Percentiles rank a stretch among this genome's conserved stretches.
phyloP scores from a whole-genome alignment of 352 stramenopile species.

The Pythium periplocum region DNA sequence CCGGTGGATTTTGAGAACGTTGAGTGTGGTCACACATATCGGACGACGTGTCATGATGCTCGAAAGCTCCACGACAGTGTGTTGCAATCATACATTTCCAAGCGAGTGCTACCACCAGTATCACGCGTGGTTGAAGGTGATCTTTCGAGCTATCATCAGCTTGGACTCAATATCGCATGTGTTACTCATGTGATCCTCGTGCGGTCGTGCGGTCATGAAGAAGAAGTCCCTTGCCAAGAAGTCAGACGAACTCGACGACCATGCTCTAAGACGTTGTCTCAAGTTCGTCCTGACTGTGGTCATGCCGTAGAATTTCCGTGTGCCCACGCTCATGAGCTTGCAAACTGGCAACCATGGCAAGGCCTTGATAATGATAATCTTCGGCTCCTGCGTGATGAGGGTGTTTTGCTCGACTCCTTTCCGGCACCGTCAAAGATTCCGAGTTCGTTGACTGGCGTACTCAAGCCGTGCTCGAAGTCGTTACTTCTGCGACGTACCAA shows the following conservation, averaged over 20 bases:
- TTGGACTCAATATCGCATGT: constrained; percentile 43
- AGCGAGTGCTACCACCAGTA: constrained; percentile 4
- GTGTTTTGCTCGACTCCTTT: constrained; percentile 35
- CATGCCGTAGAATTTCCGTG: constrained; percentile 42
- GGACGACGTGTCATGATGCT: constrained; percentile 46
- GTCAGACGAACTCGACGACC: constrained; percentile 22
- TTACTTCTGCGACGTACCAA: constrained; percentile 32
- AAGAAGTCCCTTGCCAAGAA: constrained; percentile 43
- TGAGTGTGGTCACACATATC: constrained; percentile 60
- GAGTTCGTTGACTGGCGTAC: constrained; percentile 14
- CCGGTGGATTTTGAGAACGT: constrained; percentile 45
- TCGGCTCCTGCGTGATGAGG: constrained; percentile 26
- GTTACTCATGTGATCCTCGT: constrained; percentile 23
- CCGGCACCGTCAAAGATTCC: constrained; percentile 21
- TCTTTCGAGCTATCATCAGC: constrained; percentile 23
- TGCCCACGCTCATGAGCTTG: constrained; percentile 20
- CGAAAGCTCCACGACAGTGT: constrained; percentile 6
- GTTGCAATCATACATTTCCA: neutral
- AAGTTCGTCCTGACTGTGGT: constrained; percentile 32
- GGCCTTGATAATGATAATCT: constrained; percentile 17
- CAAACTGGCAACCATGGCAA: constrained; percentile 48
- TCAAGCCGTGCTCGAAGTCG: constrained; percentile 31
- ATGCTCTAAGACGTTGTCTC: constrained; percentile 30
- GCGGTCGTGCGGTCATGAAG: constrained; percentile 37
- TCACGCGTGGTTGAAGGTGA: constrained; percentile 14